Percentiles rank a stretch among this genome's conserved stretches.
Conservation (phyloP, 1,284 basidiomycete species). For the Sutorius eximius region DNA sequence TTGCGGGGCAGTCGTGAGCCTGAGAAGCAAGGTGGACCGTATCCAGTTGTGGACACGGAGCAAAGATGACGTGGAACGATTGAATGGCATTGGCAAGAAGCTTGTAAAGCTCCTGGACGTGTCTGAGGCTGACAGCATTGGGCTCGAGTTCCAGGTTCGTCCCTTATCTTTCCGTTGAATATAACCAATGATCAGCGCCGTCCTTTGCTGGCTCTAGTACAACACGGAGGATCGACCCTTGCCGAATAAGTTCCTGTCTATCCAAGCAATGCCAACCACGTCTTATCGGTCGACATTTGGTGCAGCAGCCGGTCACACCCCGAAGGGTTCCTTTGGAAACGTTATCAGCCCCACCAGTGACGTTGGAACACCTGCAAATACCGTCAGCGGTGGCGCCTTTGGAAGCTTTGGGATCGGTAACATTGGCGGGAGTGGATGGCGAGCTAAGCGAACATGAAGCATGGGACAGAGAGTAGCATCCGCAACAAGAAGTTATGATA, state of each 20-base stretch:
- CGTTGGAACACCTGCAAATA: conserved; percentile 20
- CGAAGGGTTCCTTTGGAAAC: conserved; percentile 23
- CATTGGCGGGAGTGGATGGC: conserved; percentile 35
- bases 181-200: not conserved
- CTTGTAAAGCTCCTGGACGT: conserved; percentile 81
- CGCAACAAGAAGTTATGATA: conserved; percentile 5
- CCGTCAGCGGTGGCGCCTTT: conserved; percentile 41
- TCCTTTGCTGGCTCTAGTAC: conserved; percentile 45
- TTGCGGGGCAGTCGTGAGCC: conserved; percentile 87
- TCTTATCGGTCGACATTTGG: conserved; percentile 65
- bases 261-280: conserved; percentile 64
- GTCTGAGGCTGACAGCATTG: conserved; percentile 75
- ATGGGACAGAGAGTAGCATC: not conserved
- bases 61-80: conserved; percentile 79
- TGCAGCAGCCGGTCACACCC: conserved; percentile 20
- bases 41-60: conserved; percentile 87
- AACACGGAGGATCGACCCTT: conserved; percentile 79
- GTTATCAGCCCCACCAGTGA: conserved; percentile 27
- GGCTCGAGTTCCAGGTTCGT: conserved; percentile 84
- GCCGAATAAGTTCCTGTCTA: conserved; percentile 78
- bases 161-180: not conserved
- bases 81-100: conserved; percentile 82
- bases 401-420: conserved; percentile 50
- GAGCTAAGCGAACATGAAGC: conserved; percentile 28
- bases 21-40: conserved; percentile 84